phyloP scores from a whole-genome alignment of 2,329 filamentous ascomycete genomes.

The Ophiostoma australiae region DNA sequence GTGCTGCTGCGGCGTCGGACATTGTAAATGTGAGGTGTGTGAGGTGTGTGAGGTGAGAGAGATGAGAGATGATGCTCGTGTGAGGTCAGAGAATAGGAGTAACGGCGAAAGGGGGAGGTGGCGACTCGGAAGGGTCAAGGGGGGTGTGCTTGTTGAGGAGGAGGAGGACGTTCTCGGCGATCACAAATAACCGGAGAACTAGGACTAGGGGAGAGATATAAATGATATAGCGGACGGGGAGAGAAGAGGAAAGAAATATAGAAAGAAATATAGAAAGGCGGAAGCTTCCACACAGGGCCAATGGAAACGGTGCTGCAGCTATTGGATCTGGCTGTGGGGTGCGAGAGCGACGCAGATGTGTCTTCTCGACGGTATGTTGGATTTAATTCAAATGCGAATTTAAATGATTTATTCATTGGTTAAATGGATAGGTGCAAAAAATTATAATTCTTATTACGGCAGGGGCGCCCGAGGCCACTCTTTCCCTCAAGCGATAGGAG shows the following conservation, averaged over 20 bases:
- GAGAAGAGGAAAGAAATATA: conserved; percentile 3
- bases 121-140: background rate
- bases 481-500: background rate
- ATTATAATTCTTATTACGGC: background rate
- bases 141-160: background rate
- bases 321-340: conserved; percentile 3
- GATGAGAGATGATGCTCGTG: conserved; percentile 1
- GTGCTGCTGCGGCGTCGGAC: conserved; percentile 40
- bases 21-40: conserved; percentile 36
- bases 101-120: background rate
- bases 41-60: background rate
- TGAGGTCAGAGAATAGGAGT: conserved; percentile 6
- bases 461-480: background rate
- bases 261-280: conserved; percentile 5
- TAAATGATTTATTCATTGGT: background rate
- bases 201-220: background rate
- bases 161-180: conserved; percentile 2
- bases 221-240: background rate
- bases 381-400: background rate
- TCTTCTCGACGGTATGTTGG: background rate
- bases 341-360: conserved; percentile 9
- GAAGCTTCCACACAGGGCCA: conserved; percentile 2
- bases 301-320: conserved; percentile 4
- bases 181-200: conserved; percentile 9
- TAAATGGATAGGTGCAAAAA: conserved; percentile 8